Percentiles rank a stretch among this genome's conserved stretches.
phyloP scores from a whole-genome alignment of 148 eudicot genomes.

The Hydrangea macrophylla region DNA sequence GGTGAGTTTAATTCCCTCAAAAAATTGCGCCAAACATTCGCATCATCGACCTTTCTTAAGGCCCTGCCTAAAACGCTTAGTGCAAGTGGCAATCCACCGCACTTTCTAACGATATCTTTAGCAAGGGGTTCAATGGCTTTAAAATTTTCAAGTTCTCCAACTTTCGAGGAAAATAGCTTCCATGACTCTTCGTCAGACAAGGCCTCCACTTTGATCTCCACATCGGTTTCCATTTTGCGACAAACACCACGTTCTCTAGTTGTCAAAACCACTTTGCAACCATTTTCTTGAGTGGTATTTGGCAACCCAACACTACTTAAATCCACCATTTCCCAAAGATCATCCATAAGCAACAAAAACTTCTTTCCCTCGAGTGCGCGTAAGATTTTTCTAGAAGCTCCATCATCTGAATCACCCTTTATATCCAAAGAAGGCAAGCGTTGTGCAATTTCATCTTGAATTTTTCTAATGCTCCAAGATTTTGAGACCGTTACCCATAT shows the following conservation, averaged over 20 bases:
- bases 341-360: constrained; percentile 2
- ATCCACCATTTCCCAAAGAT: constrained; percentile 7
- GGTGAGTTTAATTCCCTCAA: neutral
- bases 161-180: neutral
- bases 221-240: neutral
- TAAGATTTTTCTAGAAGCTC: neutral
- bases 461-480: neutral
- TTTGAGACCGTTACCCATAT: constrained; percentile 1
- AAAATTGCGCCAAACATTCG: neutral
- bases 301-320: neutral
- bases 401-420: neutral
- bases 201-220: neutral
- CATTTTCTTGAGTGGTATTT: neutral
- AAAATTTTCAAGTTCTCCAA: neutral
- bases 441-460: neutral
- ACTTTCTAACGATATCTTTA: neutral
- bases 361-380: neutral
- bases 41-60: neutral
- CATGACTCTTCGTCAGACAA: neutral
- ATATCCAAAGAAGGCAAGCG: neutral
- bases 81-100: constrained; percentile 8
- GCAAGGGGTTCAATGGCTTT: neutral
- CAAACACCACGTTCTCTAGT: neutral
- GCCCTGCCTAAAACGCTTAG: neutral
- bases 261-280: constrained; percentile 7